Evolutionary conservation across 345 rosid genomes (phyloP).

Genomic region (Lagerstroemia speciosa): DNA sequence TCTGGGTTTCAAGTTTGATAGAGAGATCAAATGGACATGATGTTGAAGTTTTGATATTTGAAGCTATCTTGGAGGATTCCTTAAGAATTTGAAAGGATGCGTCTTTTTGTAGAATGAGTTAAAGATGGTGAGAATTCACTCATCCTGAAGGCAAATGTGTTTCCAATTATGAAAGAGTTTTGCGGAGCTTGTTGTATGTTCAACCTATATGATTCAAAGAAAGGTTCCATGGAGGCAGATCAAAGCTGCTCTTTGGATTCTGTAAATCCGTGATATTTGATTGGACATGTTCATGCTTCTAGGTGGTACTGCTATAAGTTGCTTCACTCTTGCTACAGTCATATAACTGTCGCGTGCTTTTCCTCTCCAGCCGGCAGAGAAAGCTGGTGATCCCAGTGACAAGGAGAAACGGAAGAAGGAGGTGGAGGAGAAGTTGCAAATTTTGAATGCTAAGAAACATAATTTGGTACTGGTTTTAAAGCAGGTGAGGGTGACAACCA

Average conservation of each 20-base stretch:
- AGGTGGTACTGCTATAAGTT: background rate
- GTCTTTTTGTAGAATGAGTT: background rate
- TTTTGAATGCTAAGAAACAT: slow-evolving; percentile 80
- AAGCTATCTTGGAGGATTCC: background rate
- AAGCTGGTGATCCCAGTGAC: slow-evolving; percentile 24
- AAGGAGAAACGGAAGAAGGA: slow-evolving; percentile 52
- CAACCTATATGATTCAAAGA: background rate
- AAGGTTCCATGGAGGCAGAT: background rate
- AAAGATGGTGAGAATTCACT: background rate
- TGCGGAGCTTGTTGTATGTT: too few species aligned
- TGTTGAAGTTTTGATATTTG: background rate
- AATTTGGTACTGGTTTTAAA: slow-evolving; percentile 78
- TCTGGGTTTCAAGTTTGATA: background rate
- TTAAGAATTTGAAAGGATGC: background rate
- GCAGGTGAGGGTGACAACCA: slow-evolving; percentile 38
- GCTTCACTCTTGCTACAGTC: background rate
- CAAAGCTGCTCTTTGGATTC: background rate
- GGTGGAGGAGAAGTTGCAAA: slow-evolving; percentile 59
- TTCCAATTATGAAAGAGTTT: too few species aligned
- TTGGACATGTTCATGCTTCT: background rate
- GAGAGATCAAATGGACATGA: background rate
- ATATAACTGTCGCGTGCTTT: background rate
- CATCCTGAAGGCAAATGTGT: background rate
- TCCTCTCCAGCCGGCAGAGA: slow-evolving; percentile 25
- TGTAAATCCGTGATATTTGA: background rate